Evolutionary conservation across 1,284 basidiomycete genomes (phyloP).

Genomic region (Ceratobasidium sp.): DNA sequence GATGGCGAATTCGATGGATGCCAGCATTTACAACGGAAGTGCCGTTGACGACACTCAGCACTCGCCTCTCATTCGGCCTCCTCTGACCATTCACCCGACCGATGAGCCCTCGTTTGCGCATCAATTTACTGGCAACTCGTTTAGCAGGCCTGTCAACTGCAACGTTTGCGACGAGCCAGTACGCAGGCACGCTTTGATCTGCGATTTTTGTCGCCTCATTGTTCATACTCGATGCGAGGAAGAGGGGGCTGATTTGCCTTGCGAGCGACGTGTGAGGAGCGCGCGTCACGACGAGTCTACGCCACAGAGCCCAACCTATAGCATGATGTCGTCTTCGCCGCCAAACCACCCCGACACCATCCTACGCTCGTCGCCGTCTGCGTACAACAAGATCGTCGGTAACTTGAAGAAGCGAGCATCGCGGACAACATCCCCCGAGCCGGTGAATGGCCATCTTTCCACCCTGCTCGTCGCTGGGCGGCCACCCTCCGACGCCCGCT

Average conservation of each 20-base stretch:
- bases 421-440: constrained; percentile 29
- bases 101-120: constrained; percentile 66
- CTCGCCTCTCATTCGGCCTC: constrained; percentile 55
- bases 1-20: constrained; percentile 37
- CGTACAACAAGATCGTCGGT: constrained; percentile 38
- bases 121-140: constrained; percentile 91
- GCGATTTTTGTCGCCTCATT: constrained; percentile 89
- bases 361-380: constrained; percentile 18
- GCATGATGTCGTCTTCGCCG: constrained; percentile 34
- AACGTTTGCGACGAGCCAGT: constrained; percentile 82
- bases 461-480: constrained; percentile 13
- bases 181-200: constrained; percentile 89
- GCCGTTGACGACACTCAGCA: constrained; percentile 20
- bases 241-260: constrained; percentile 75
- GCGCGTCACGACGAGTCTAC: constrained; percentile 57
- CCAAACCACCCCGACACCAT: constrained; percentile 22
- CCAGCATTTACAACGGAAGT: constrained; percentile 27
- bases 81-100: constrained; percentile 55
- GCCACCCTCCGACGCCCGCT: constrained; percentile 17
- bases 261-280: constrained; percentile 70
- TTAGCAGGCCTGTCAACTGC: constrained; percentile 89
- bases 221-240: constrained; percentile 82
- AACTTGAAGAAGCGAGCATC: constrained; percentile 34
- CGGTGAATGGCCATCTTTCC: constrained; percentile 10
- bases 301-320: constrained; percentile 44